Evolutionary conservation across 177 flowering plant genomes (phyloP).

Genomic region (Tripterygium wilfordii): DNA sequence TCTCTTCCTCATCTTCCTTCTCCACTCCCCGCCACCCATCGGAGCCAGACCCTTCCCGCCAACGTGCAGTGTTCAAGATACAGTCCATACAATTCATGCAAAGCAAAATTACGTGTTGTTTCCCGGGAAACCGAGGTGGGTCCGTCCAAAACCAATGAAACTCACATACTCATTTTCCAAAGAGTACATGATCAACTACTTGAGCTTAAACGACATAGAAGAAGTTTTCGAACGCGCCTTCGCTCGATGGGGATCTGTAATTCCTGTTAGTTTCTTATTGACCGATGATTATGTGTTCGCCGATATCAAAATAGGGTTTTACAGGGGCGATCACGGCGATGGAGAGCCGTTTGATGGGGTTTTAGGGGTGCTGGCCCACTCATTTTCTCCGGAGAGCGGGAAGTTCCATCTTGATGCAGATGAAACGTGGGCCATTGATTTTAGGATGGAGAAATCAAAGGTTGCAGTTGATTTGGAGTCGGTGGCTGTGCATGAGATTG

Average conservation of each 20-base stretch:
- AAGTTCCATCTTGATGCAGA: slow-evolving; percentile 57
- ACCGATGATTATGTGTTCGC: slow-evolving; percentile 24
- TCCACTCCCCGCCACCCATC: no score
- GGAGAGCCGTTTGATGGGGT: slow-evolving; percentile 56
- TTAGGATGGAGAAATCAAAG: slow-evolving; percentile 21
- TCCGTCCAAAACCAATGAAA: slow-evolving; percentile 24
- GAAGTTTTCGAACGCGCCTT: slow-evolving; percentile 28
- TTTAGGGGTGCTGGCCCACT: slow-evolving; percentile 49
- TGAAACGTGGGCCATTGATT: slow-evolving; percentile 51
- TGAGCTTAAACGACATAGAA: no score
- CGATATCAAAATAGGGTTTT: slow-evolving; percentile 57
- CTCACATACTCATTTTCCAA: slow-evolving; percentile 40
- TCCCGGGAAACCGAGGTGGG: slow-evolving; percentile 44
- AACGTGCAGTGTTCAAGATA: no score
- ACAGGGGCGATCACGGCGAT: slow-evolving; percentile 55
- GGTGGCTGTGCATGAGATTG: slow-evolving; percentile 65
- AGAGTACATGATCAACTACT: slow-evolving; percentile 6
- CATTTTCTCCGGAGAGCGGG: slow-evolving; percentile 54
- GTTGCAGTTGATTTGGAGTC: slow-evolving; percentile 55
- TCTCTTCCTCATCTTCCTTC: slow-evolving; percentile 9
- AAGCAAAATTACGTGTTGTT: slow-evolving; percentile 22
- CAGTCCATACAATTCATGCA: slow-evolving; percentile 11
- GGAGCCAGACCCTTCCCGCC: no score
- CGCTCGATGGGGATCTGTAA: slow-evolving; percentile 33
- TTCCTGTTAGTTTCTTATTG: slow-evolving; percentile 38